Base-by-base conservation (phyloP, 768 basidiomycete genomes). In the Leccinellum rugosiceps region DNA sequence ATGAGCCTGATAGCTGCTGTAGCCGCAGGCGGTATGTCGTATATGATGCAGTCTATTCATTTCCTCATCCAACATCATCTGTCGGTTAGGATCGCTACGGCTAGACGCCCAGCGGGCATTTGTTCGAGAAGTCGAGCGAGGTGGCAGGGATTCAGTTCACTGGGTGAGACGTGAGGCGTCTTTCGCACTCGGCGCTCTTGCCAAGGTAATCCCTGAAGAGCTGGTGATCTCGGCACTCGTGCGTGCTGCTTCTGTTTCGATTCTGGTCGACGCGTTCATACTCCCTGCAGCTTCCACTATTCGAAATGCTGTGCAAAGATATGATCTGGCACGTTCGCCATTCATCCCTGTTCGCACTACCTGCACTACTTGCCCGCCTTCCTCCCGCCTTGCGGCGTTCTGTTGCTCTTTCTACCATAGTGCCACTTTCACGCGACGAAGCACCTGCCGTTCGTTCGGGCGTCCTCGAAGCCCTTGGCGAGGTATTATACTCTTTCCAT, bases 1-100 rank as follows among this genome's bases (percentile, higher is more conserved):
- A 94, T 97, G 93, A 92, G 91, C 68, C 75, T 97, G 51, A 90
- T 96, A 77, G 94, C 94, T 38, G 86, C 92, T 8, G 85, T 94
- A 13, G 83, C 89, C 30, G 90, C 92, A 26, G 85, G 84, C 60
- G 87, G 88, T 90, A 69, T 68, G 80, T 76, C 53, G 51, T 57
- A 57, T 57, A 55, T 1, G 55, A 46, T 52, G 52, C 46, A 52
- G 49, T 56, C 51, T 44, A 30, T 59, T 38, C 8, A 50, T 34
- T 19, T 25, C 52, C 50, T 59, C 19, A 62, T 56, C 34, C 19
- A 61, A 25, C 34, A 25, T 47, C 34, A 31, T 58, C 41, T 35
- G 54, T 34, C 19, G 56, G 56, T 46, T 58, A 88, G 87, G 85
- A 47, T 77, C 79, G 3, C 65, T 88, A 60, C 77, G 76, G 35